phyloP scores from a whole-genome alignment of 2,329 filamentous ascomycete species.

The Aureobasidium melanogenum region DNA sequence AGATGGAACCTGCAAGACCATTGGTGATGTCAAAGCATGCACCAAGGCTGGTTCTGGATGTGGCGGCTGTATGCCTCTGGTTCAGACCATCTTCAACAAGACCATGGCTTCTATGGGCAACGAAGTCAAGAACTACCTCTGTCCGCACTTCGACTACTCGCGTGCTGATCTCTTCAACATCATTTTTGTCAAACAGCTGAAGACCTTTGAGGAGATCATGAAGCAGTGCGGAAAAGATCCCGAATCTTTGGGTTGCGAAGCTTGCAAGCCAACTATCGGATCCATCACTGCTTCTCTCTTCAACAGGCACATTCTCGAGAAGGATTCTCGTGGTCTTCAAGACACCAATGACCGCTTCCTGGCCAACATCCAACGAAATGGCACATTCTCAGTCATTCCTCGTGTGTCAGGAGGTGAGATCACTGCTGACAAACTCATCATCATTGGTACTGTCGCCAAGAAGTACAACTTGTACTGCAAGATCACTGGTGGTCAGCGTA shows the following conservation, averaged over 20 bases:
- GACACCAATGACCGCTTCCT: slow-evolving; percentile 87
- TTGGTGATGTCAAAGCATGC: slow-evolving; percentile 77
- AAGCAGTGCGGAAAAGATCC: slow-evolving; percentile 62
- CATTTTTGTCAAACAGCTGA: slow-evolving; percentile 69
- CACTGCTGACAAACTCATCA: slow-evolving; percentile 74
- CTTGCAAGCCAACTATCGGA: slow-evolving; percentile 74
- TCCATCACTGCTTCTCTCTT: slow-evolving; percentile 75
- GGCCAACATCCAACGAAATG: slow-evolving; percentile 84
- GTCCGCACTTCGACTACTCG: slow-evolving; percentile 74
- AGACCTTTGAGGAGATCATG: slow-evolving; percentile 69
- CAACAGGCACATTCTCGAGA: slow-evolving; percentile 74
- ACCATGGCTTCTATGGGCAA: slow-evolving; percentile 78
- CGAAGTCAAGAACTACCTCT: slow-evolving; percentile 79
- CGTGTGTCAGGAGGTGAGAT: slow-evolving; percentile 80
- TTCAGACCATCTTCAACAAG: slow-evolving; percentile 83
- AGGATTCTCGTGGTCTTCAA: slow-evolving; percentile 63
- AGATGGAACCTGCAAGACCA: slow-evolving; percentile 68
- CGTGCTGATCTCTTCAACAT: slow-evolving; percentile 88
- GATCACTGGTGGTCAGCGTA: slow-evolving; percentile 84
- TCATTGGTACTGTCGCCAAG: slow-evolving; percentile 75
- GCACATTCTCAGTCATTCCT: slow-evolving; percentile 81
- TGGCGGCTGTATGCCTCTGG: slow-evolving; percentile 80
- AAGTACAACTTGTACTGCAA: slow-evolving; percentile 82
- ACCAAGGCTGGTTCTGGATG: slow-evolving; percentile 89
- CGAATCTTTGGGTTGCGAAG: slow-evolving; percentile 70